Percentiles rank a stretch among this genome's conserved stretches.
These are phyloP conservation scores for Bruguiera gymnorhiza DNA, from an alignment of 345 rosid genomes.

Conservation along the genomic window DNA sequence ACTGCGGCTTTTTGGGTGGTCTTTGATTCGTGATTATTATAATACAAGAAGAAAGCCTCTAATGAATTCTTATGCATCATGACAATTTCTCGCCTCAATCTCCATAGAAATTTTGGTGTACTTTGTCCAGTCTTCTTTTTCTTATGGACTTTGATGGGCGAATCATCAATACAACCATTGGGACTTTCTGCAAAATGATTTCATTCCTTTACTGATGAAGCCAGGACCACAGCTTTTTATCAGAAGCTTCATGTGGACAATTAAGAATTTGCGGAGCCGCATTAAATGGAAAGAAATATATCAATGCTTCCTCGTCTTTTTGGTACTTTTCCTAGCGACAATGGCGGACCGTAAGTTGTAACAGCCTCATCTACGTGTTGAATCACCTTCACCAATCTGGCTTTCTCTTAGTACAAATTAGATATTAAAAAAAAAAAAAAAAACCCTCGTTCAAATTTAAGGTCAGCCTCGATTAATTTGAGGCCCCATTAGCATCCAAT, in stretches of 20 bases:
- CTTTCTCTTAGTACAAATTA: neutral
- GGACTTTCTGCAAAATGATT: constrained; percentile 23
- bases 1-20: too few relatives aligned
- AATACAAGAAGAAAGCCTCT: neutral
- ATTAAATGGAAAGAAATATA: constrained; percentile 13
- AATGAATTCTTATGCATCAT: neutral
- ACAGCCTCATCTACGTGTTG: neutral
- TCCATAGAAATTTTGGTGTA: constrained; percentile 1
- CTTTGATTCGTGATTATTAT: too few relatives aligned
- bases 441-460: too few relatives aligned
- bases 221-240: constrained; percentile 48
- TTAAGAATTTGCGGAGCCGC: constrained; percentile 22
- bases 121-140: neutral
- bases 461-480: too few relatives aligned
- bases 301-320: neutral
- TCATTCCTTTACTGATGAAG: constrained; percentile 31
- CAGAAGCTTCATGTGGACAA: constrained; percentile 33
- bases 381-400: neutral
- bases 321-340: neutral
- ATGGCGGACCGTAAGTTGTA: neutral
- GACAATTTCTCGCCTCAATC: neutral
- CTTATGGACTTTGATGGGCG: neutral
- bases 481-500: too few relatives aligned
- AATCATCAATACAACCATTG: too few relatives aligned
- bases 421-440: neutral